phyloP scores from a whole-genome alignment of 129 eudicot genomes.

The Scalesia atractyloides region DNA sequence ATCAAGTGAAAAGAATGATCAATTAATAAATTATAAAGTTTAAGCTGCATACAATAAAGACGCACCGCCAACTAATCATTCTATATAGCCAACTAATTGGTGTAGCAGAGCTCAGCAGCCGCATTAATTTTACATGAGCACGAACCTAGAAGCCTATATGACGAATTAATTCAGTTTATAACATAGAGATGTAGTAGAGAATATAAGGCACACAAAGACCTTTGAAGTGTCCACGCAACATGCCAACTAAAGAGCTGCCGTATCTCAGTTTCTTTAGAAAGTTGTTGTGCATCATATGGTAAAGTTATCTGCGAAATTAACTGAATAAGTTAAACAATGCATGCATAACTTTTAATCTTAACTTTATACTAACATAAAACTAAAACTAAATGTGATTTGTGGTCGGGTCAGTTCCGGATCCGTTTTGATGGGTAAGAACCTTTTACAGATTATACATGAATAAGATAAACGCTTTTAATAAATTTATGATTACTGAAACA shows the following conservation, averaged over 20 bases:
- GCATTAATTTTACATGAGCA: constrained; percentile 95
- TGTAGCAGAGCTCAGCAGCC: constrained; percentile 91
- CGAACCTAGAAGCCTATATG: constrained; percentile 87
- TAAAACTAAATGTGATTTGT: too few relatives aligned
- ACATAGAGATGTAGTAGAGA: neutral
- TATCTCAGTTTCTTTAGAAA: constrained; percentile 84
- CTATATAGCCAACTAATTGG: constrained; percentile 96
- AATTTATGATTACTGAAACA: too few relatives aligned
- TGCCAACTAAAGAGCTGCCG: constrained; percentile 96
- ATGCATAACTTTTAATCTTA: too few relatives aligned
- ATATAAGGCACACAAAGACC: constrained; percentile 42
- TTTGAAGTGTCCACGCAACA: constrained; percentile 90
- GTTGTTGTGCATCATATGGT: constrained; percentile 79
- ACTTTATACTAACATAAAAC: too few relatives aligned
- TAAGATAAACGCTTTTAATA: too few relatives aligned
- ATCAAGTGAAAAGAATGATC: neutral
- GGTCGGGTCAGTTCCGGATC: too few relatives aligned
- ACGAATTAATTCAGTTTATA: constrained; percentile 18
- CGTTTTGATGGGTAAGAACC: too few relatives aligned
- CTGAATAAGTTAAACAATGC: too few relatives aligned
- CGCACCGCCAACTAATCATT: constrained; percentile 98
- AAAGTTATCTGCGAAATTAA: constrained; percentile 69
- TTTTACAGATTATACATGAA: too few relatives aligned
- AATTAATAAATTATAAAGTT: constrained; percentile 28
- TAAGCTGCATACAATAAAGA: constrained; percentile 51